phyloP scores from a whole-genome alignment of 495 filamentous ascomycete genomes.

The Aspergillus sclerotiicarbonarius region DNA sequence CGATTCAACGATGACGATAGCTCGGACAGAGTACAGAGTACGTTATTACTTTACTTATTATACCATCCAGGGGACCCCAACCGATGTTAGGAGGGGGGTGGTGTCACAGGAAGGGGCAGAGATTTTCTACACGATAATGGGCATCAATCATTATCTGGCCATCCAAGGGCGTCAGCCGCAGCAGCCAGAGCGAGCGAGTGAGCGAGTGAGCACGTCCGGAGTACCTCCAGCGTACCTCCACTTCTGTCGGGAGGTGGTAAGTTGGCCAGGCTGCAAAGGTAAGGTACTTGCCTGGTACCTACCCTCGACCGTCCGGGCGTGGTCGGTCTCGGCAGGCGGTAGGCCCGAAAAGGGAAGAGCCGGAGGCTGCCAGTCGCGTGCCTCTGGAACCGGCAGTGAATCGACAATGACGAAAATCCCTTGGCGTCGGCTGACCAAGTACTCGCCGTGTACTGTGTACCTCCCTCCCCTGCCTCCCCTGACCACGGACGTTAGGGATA shows the following conservation, averaged over 20 bases:
- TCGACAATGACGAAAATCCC: not conserved
- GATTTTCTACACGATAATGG: not conserved
- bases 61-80: too few species aligned
- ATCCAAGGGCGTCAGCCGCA: not conserved
- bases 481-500: not conserved
- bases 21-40: too few species aligned
- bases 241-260: not conserved
- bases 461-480: not conserved
- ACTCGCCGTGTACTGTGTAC: not conserved
- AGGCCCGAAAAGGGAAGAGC: not conserved
- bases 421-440: not conserved
- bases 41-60: too few species aligned
- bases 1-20: conserved; percentile 8
- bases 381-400: not conserved
- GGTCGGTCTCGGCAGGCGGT: not conserved
- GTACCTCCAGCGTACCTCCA: not conserved
- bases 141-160: not conserved
- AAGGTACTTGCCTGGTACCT: not conserved
- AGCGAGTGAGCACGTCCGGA: not conserved
- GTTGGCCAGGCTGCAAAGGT: not conserved
- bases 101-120: conserved; percentile 6
- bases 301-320: not conserved
- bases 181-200: not conserved
- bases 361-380: conserved; percentile 4
- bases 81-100: not conserved